These are phyloP conservation scores for Exophiala xenobiotica DNA, from an alignment of 2,329 filamentous ascomycete species.

Conservation along the genomic window DNA sequence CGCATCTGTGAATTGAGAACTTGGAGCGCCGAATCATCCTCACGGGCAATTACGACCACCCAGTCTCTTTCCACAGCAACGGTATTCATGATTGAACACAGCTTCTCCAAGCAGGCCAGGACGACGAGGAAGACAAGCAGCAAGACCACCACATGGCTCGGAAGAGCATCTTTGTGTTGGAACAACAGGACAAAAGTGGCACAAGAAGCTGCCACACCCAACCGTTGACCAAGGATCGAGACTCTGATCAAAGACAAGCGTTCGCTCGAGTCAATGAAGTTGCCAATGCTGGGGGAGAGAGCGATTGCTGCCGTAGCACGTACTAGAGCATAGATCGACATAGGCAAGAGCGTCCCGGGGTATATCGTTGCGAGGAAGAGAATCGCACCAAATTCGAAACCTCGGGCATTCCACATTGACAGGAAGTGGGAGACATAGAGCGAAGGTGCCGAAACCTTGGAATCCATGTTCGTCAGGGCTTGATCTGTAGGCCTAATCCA, in stretches of 20 bases:
- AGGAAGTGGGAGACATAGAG: constrained; percentile 62
- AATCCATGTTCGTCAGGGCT: background rate
- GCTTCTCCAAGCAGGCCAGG: constrained; percentile 68
- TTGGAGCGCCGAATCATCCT: constrained; percentile 31
- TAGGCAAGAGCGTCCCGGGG: constrained; percentile 61
- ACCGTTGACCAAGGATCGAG: constrained; percentile 45
- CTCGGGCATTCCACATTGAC: constrained; percentile 64
- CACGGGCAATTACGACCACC: constrained; percentile 38
- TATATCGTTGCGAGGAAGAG: constrained; percentile 59
- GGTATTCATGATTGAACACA: constrained; percentile 63
- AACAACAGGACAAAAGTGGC: constrained; percentile 14
- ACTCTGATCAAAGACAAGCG: constrained; percentile 52
- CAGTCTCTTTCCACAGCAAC: constrained; percentile 72
- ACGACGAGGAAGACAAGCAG: constrained; percentile 42
- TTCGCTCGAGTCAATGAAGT: constrained; percentile 57
- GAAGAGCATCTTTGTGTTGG: background rate
- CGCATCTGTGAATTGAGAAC: constrained; percentile 56
- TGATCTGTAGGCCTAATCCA: too few relatives aligned
- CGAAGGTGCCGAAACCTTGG: background rate
- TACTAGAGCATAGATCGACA: constrained; percentile 67
- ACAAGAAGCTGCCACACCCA: constrained; percentile 18
- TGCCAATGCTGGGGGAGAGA: constrained; percentile 59
- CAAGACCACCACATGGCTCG: background rate
- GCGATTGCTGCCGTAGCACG: constrained; percentile 59
- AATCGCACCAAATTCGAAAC: constrained; percentile 64